Evolutionary conservation across 441 rosid species (phyloP).

Genomic region (Euphorbia schlechtendalii): DNA sequence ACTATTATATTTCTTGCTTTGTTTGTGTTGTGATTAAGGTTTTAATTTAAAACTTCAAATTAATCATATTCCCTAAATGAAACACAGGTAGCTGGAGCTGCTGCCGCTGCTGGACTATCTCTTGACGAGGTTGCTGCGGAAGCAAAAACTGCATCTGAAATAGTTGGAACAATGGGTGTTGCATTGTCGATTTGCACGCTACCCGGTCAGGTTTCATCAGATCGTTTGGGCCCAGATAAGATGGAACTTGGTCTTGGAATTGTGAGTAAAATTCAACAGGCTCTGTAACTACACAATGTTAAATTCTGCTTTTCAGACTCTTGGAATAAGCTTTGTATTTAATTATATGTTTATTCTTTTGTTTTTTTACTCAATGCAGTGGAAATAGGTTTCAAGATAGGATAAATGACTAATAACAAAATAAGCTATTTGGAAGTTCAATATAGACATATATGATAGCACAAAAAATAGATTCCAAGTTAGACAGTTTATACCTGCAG

Average conservation of each 20-base stretch:
- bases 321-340: not conserved
- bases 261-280: constrained; percentile 43
- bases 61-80: constrained; percentile 17
- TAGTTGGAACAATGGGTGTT: constrained; percentile 98
- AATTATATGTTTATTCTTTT: not conserved
- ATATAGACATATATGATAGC: not conserved
- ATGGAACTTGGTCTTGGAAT: constrained; percentile 99
- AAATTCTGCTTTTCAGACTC: not conserved
- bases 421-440: not conserved
- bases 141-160: constrained; percentile 75
- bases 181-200: constrained; percentile 90
- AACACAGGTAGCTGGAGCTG: constrained; percentile 92
- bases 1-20: no score
- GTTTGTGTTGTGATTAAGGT: not conserved
- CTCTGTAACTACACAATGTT: constrained; percentile 2
- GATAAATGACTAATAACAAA: not conserved
- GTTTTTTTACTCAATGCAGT: not conserved
- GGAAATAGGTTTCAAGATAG: not conserved
- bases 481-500: not conserved
- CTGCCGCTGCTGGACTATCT: constrained; percentile 85
- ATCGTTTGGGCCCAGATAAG: constrained; percentile 89
- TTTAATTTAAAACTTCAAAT: constrained; percentile 11
- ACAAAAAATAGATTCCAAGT: not conserved
- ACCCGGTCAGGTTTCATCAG: constrained; percentile 88
- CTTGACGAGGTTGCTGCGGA: constrained; percentile 75